These are phyloP conservation scores for Colletotrichum gigasporum DNA, from an alignment of 2,329 filamentous ascomycete genomes.

Conservation along the genomic window DNA sequence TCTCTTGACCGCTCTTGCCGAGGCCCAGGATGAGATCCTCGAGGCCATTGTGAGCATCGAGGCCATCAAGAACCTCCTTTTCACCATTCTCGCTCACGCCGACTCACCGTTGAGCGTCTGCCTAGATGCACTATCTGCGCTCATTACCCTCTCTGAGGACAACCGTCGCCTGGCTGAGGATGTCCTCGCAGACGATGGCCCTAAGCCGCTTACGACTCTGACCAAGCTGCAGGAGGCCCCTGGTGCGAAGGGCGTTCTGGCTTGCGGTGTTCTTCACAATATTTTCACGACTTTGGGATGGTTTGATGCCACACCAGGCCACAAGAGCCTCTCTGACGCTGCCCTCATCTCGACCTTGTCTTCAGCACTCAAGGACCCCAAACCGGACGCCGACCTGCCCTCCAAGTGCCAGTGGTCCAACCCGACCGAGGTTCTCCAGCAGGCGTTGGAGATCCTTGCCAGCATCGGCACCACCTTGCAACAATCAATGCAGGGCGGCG, in stretches of 20 bases:
- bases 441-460: conserved; percentile 70
- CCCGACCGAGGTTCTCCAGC: conserved; percentile 57
- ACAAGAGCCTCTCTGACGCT: conserved; percentile 60
- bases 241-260: conserved; percentile 61
- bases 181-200: conserved; percentile 59
- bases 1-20: conserved; percentile 63
- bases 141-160: conserved; percentile 69
- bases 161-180: conserved; percentile 62
- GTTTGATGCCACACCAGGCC: conserved; percentile 60
- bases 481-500: conserved; percentile 53
- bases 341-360: conserved; percentile 57
- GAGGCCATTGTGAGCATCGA: conserved; percentile 60
- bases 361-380: conserved; percentile 47
- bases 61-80: conserved; percentile 62
- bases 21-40: conserved; percentile 69
- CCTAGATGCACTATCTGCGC: conserved; percentile 61
- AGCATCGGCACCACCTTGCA: conserved; percentile 71
- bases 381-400: conserved; percentile 34
- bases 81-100: conserved; percentile 57
- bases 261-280: conserved; percentile 71
- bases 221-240: conserved; percentile 56
- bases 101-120: conserved; percentile 52
- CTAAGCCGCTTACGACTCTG: conserved; percentile 59
- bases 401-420: conserved; percentile 48
- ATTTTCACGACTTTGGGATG: conserved; percentile 64